These are phyloP conservation scores for Fusarium mexicanum DNA, from an alignment of 2,329 filamentous ascomycete species.

Conservation along the genomic window DNA sequence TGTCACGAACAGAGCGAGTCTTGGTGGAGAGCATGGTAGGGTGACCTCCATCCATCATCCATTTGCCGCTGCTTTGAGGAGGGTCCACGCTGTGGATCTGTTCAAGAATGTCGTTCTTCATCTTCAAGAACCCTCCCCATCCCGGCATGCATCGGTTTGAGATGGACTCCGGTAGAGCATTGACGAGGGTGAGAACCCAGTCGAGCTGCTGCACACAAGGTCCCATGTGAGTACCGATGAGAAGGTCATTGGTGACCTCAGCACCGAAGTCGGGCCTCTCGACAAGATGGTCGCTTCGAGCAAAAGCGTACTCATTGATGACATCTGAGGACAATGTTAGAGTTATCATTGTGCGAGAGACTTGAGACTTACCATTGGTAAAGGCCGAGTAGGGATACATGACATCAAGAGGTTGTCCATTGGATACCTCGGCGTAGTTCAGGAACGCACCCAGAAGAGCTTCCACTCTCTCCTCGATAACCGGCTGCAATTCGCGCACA, in stretches of 20 bases:
- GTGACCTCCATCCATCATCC: slow-evolving; percentile 47
- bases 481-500: slow-evolving; percentile 51
- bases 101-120: slow-evolving; percentile 51
- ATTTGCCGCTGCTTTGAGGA: slow-evolving; percentile 47
- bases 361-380: slow-evolving; percentile 46
- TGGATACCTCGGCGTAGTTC: slow-evolving; percentile 40
- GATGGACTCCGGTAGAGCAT: slow-evolving; percentile 48
- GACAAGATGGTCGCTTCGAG: slow-evolving; percentile 48
- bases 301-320: slow-evolving; percentile 54
- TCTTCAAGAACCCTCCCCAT: slow-evolving; percentile 52
- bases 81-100: slow-evolving; percentile 50
- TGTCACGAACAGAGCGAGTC: slow-evolving; percentile 47
- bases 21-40: slow-evolving; percentile 51
- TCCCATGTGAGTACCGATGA: slow-evolving; percentile 51
- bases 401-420: slow-evolving; percentile 46
- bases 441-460: slow-evolving; percentile 46
- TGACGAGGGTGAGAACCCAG: slow-evolving; percentile 49
- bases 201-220: slow-evolving; percentile 50
- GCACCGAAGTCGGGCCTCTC: slow-evolving; percentile 49
- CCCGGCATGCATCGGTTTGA: slow-evolving; percentile 50
- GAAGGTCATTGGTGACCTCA: slow-evolving; percentile 49
- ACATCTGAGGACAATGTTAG: slow-evolving; percentile 44
- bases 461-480: slow-evolving; percentile 50
- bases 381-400: slow-evolving; percentile 53
- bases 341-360: background rate